Evolutionary conservation across 768 basidiomycete genomes (phyloP).

Genomic region (Psilocybe sp.): DNA sequence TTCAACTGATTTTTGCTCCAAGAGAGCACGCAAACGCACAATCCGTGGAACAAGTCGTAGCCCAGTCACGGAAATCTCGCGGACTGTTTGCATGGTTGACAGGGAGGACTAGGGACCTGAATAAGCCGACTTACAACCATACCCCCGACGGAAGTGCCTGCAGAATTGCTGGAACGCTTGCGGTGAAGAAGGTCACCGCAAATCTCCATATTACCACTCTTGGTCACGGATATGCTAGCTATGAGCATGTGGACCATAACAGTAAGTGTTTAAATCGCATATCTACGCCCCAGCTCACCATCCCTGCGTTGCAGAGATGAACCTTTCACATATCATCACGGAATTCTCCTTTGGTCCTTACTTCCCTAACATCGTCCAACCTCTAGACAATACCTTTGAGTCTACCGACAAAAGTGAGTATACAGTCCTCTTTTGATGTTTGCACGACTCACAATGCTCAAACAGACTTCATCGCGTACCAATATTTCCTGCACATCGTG

Average conservation of each 20-base stretch:
- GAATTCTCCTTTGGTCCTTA: constrained; percentile 97
- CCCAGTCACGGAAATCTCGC: constrained; percentile 73
- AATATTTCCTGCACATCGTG: constrained; percentile 94
- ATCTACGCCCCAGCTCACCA: not conserved
- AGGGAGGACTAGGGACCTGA: constrained; percentile 40
- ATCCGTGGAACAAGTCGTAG: constrained; percentile 65
- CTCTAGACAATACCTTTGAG: constrained; percentile 89
- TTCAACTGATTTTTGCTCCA: not conserved
- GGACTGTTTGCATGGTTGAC: constrained; percentile 66
- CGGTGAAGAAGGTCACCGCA: constrained; percentile 88
- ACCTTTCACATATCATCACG: constrained; percentile 92
- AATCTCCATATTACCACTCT: constrained; percentile 94
- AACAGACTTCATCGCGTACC: constrained; percentile 84
- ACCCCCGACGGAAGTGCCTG: constrained; percentile 73
- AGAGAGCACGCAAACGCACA: constrained; percentile 66
- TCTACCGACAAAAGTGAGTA: constrained; percentile 56
- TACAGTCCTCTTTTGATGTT: not conserved
- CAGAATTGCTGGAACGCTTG: constrained; percentile 78
- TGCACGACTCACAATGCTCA: constrained; percentile 1
- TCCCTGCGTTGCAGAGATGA: constrained; percentile 65
- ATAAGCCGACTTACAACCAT: constrained; percentile 74
- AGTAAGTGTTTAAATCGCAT: constrained; percentile 43
- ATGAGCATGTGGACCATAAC: constrained; percentile 83
- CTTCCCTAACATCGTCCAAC: constrained; percentile 94
- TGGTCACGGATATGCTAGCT: constrained; percentile 90